phyloP scores from a whole-genome alignment of 768 basidiomycete genomes.

The Trametes sanguinea region DNA sequence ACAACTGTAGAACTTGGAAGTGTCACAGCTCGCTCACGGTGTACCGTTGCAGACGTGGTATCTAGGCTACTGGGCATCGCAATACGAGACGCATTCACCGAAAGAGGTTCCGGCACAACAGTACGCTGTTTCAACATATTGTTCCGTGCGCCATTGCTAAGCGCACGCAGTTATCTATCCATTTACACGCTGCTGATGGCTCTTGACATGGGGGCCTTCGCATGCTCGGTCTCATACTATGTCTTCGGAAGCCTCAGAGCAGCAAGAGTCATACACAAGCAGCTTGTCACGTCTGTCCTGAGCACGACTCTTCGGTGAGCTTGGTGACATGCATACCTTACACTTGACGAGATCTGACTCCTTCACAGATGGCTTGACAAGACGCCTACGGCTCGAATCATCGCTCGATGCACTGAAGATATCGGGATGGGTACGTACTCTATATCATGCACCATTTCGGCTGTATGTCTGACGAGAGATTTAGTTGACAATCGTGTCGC shows the following conservation, averaged over 20 bases:
- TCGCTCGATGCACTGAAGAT: slow-evolving; percentile 36
- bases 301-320: slow-evolving; percentile 63
- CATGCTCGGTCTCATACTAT: slow-evolving; percentile 34
- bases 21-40: too few species aligned
- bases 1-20: too few species aligned
- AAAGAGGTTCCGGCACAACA: slow-evolving; percentile 17
- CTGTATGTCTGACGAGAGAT: background rate
- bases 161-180: slow-evolving; percentile 46
- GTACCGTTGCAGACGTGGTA: slow-evolving; percentile 39
- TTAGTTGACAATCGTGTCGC: slow-evolving; percentile 24
- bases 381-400: slow-evolving; percentile 37
- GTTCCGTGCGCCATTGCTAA: background rate
- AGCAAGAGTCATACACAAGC: slow-evolving; percentile 52
- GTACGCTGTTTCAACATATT: slow-evolving; percentile 14
- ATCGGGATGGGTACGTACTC: slow-evolving; percentile 29
- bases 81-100: slow-evolving; percentile 21
- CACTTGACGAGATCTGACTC: background rate
- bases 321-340: slow-evolving; percentile 13
- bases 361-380: slow-evolving; percentile 37
- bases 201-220: background rate
- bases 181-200: slow-evolving; percentile 41
- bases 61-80: slow-evolving; percentile 37
- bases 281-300: slow-evolving; percentile 53
- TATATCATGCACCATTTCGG: background rate
- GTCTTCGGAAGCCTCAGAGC: slow-evolving; percentile 52